Percentiles rank a stretch among this genome's conserved stretches.
phyloP scores from a whole-genome alignment of 2,329 filamentous ascomycete species.

The Aspergillus quadricinctus region DNA sequence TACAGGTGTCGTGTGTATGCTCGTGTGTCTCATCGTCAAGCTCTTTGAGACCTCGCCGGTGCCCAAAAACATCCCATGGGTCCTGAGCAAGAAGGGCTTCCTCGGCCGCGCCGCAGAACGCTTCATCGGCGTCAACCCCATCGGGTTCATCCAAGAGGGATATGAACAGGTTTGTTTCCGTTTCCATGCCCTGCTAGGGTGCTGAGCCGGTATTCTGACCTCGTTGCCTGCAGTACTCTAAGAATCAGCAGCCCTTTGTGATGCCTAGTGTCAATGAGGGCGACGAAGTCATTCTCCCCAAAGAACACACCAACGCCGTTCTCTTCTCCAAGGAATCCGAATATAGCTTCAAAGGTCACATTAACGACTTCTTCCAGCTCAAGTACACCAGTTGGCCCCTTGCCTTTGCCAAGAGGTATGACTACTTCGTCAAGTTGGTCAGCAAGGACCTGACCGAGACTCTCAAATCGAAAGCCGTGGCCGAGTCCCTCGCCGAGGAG shows the following conservation, averaged over 20 bases:
- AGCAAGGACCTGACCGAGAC: slow-evolving; percentile 13
- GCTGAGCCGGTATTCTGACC: neutral
- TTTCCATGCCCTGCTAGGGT: too few relatives aligned
- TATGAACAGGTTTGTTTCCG: slow-evolving; percentile 7
- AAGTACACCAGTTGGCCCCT: slow-evolving; percentile 13
- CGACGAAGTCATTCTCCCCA: slow-evolving; percentile 12
- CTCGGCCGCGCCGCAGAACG: slow-evolving; percentile 9
- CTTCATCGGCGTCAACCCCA: slow-evolving; percentile 11
- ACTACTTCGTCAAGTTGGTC: slow-evolving; percentile 12
- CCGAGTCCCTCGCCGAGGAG: slow-evolving; percentile 8
- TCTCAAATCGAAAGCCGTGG: slow-evolving; percentile 6
- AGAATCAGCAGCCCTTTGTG: slow-evolving; percentile 10
- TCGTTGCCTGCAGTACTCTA: slow-evolving; percentile 5
- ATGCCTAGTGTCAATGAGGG: slow-evolving; percentile 13
- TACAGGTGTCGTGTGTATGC: slow-evolving; percentile 2
- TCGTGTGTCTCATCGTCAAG: slow-evolving; percentile 9
- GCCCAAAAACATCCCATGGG: slow-evolving; percentile 9
- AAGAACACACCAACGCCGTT: slow-evolving; percentile 5
- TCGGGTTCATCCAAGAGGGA: slow-evolving; percentile 10
- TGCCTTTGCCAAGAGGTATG: slow-evolving; percentile 10
- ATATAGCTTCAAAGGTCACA: slow-evolving; percentile 11
- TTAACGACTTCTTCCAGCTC: slow-evolving; percentile 11
- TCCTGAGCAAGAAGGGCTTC: slow-evolving; percentile 6
- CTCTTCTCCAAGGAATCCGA: slow-evolving; percentile 10
- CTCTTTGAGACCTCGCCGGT: slow-evolving; percentile 12